Percentiles rank a stretch among this genome's conserved stretches.
phyloP scores from a whole-genome alignment of 2,329 filamentous ascomycete genomes.

The Penicillium sp. region DNA sequence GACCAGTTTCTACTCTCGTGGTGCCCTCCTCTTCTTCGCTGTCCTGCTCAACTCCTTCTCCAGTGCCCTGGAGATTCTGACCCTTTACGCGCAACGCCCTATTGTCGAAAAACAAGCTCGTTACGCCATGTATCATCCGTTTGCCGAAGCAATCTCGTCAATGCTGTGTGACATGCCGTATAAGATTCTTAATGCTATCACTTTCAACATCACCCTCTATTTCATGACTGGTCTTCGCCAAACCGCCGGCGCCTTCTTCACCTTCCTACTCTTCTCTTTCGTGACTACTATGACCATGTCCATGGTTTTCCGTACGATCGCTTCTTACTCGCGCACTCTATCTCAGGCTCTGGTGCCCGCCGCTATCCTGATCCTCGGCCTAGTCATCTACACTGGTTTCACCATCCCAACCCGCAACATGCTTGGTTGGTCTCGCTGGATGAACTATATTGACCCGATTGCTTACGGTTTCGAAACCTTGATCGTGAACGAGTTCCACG shows the following conservation, averaged over 20 bases:
- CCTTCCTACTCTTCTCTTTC: constrained; percentile 76
- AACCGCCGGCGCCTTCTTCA: constrained; percentile 74
- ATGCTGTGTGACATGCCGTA: constrained; percentile 59
- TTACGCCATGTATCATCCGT: constrained; percentile 29
- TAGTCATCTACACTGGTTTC: constrained; percentile 9
- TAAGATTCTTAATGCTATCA: constrained; percentile 69
- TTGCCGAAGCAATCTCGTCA: constrained; percentile 14
- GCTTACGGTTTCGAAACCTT: constrained; percentile 6
- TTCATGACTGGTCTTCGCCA: constrained; percentile 81
- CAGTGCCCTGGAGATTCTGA: constrained; percentile 62
- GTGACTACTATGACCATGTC: constrained; percentile 72
- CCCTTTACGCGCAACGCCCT: constrained; percentile 21
- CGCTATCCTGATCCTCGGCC: constrained; percentile 4
- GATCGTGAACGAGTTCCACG: constrained; percentile 67
- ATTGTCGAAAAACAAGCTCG: constrained; percentile 26
- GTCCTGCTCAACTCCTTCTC: constrained; percentile 82
- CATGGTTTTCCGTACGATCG: constrained; percentile 80
- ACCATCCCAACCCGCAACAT: constrained; percentile 8
- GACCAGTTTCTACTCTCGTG: constrained; percentile 72
- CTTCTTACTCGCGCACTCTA: constrained; percentile 66
- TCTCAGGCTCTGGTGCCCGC: constrained; percentile 39
- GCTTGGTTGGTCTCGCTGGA: constrained; percentile 10
- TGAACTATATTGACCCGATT: constrained; percentile 10
- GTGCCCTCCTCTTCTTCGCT: constrained; percentile 81
- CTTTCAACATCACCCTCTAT: constrained; percentile 78